A percentile compares a stretch with the other conserved stretches of the same genome.
Evolutionary conservation across 495 filamentous ascomycete species (phyloP).

Genomic region (Choiromyces venosus): DNA sequence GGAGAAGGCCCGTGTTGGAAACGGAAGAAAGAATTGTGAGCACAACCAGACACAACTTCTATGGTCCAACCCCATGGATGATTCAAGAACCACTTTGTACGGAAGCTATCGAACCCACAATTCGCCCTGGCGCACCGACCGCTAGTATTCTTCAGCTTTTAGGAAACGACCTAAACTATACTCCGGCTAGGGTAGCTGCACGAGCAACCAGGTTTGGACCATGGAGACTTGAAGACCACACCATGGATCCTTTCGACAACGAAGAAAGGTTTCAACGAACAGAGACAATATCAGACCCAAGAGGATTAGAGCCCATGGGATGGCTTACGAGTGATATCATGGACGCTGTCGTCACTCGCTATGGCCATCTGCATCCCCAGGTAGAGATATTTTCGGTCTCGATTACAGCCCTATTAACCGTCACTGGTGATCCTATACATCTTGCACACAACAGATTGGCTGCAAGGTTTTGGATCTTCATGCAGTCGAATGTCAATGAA

Average conservation of each 20-base stretch:
- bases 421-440: not conserved
- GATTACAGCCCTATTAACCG: not conserved
- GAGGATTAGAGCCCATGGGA: not conserved
- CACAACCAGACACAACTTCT: not conserved
- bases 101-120: not conserved
- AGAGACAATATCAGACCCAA: not conserved
- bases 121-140: not conserved
- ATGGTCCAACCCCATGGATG: not conserved
- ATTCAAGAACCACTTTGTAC: not conserved
- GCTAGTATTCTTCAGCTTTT: not conserved
- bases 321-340: not conserved
- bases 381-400: not conserved
- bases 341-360: not conserved
- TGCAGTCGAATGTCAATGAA: not conserved
- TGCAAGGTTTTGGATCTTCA: slow-evolving; percentile 18
- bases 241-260: not conserved
- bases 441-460: not conserved
- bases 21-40: not conserved
- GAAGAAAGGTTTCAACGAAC: not conserved
- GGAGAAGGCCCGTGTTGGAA: not conserved
- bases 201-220: not conserved
- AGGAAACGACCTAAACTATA: not conserved
- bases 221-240: not conserved
- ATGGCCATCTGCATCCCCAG: not conserved
- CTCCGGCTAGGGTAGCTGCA: not conserved